Evolutionary conservation across 2,329 filamentous ascomycete species (phyloP), one percentile per base, ranked within the genome.

Genomic region (Neonectria punicea): DNA sequence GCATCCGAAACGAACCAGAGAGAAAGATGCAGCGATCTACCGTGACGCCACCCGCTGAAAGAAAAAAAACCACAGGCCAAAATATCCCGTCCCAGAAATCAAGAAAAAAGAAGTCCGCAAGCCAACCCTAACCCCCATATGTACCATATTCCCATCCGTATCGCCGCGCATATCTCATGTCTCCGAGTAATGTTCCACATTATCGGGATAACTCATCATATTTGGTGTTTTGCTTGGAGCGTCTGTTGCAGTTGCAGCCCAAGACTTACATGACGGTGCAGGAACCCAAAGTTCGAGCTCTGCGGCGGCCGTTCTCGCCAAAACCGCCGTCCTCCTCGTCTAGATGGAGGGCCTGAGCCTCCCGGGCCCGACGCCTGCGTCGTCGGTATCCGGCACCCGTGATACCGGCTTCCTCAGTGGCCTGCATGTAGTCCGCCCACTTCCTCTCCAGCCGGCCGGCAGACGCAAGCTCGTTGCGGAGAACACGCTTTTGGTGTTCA

Each of bases 351-450:
- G 91, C 85, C 75, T 93, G 91, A 5, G 94, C 93, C 77, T 97
- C 93, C 51, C 94, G 86, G 2, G 93, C 93, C 64, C 94, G 86
- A 54, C 94, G 86, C 68, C 94, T 85, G 63, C 94, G 84, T 58
- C 94, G 84, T 58, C 94, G 85, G 2, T 86, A 83, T 6, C 92
- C 89, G 1, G 85, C 86, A 2, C 91, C 93, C 2, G 82, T 84
- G 3, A 87, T 87, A 3, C 91, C 92, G 0, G 92, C 93, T 77
- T 98, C 95, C 78, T 97, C 93, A 55, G 88, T 92, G 16, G 93
- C 90, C 81, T 97, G 93, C 94, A 98, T 98, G 78, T 93, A 97
- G 59, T 97, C 92, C 0, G 92, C 91, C 95, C 95, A 98, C 77
- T 95, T 97, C 68, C 90, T 86, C 82, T 97, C 94, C 20, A 98